Base-by-base conservation (phyloP, 1,139 yeast genomes). In the Hyphopichia khmerensis region DNA sequence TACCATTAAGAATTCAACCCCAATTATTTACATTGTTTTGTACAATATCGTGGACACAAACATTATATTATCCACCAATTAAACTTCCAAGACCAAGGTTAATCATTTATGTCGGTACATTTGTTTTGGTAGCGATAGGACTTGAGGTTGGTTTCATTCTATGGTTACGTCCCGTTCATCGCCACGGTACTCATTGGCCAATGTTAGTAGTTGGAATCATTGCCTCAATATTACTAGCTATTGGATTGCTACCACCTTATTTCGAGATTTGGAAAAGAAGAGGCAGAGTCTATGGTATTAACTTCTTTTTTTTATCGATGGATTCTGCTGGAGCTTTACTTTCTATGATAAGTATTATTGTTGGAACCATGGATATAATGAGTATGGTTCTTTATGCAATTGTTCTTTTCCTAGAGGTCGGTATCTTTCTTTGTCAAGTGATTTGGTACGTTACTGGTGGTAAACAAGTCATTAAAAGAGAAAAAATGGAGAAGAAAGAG, bases 201-300 rank as follows among this genome's bases (percentile, higher is more conserved):
- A 75, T 82, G 56, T 62, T 88, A 31, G 72, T 90, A 36, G 75
- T 88, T 47, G 98, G 97, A 15, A 76, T 87, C 14, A 49, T 87
- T 33, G 96, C 97, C 0, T 80, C 95, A 0, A 71, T 90, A 0
- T 60, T 87, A 21, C 68, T 91, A 23, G 96, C 88, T 0, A 55
- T 79, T 2, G 98, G 98, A 0, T 70, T 91, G 36, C 55, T 91
- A 2, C 97, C 97, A 0, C 97, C 97, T 4, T 91, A 90, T 61
- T 82, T 82, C 54, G 98, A 91, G 59, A 68, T 91, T 31, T 79
- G 80, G 31, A 87, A 87, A 57, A 75, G 96, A 47, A 64, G 77
- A 39, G 97, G 97, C 2, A 69, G 88, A 38, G 97, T 91, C 4
- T 80, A 89, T 4, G 98, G 98, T 0, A 84, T 91, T 54, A 89